Evolutionary conservation across 257 asterid genomes (phyloP), one percentile per base, ranked within the genome.

Genomic region (Solanum chiquidenum): DNA sequence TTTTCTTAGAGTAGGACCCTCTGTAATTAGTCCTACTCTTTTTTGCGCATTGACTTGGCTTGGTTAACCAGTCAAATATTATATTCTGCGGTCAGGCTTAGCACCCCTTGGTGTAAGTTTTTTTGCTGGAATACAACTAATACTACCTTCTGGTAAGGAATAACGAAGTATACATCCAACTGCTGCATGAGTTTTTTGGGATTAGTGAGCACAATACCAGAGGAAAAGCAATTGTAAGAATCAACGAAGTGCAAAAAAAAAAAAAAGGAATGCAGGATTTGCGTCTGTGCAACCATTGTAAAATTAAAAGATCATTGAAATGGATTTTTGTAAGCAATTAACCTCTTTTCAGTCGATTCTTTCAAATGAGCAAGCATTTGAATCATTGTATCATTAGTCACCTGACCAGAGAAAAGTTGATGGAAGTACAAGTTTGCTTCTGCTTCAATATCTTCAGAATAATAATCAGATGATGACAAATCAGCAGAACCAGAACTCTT

Each of bases 371-470:
- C 90, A 60, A 95, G 98, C 98, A 94, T 93, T 87, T 91, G 95
- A 90, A 97, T 93, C 93, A 93, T 92, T 64, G 91, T 91, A 72
- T 95, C 98, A 88, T 92, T 83, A 69, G 94, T 77, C 90, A 94
- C 93, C 90, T 93, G 92, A 88, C 95, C 94, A 88, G 96, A 91
- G 90, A 97, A 97, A 96, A 97, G 91, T 92, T 94, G 94, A 82
- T 95, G 98, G 92, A 95, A 95, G 89, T 93, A 94, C 29, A 91
- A 88, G 89, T 95, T 95, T 33, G 98, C 94, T 92, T 95, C 99
- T 44, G 91, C 74, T 91, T 95, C 99, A 88, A 97, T 88, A 74
- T 94, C 98, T 18, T 89, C 98, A 86, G 95, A 93, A 89, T 89
- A 90, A 88, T 88, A 92, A 89, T 95, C 98, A 75, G 95, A 52